Percentiles rank a stretch among this genome's conserved stretches.
phyloP scores from a whole-genome alignment of 768 basidiomycete genomes.

The Suillus variegatus region DNA sequence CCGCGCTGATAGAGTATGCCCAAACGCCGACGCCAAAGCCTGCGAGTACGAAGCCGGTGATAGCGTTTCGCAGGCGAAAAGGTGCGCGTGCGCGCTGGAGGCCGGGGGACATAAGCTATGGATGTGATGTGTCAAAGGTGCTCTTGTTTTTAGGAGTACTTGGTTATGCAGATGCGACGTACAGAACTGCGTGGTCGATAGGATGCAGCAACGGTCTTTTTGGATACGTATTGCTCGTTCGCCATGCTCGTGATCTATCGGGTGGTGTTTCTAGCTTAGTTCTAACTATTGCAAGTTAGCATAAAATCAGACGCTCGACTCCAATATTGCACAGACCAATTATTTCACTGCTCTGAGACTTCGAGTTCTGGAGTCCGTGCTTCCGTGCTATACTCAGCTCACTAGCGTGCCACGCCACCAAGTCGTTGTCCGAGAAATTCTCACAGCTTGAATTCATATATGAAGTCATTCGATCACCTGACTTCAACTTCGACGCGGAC shows the following conservation, averaged over 20 bases:
- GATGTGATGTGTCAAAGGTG: constrained; percentile 5
- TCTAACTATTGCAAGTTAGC: not conserved
- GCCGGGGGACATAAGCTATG: constrained; percentile 84
- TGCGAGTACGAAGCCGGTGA: constrained; percentile 73
- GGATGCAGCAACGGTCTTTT: constrained; percentile 34
- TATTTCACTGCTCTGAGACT: not conserved
- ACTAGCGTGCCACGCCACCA: not conserved
- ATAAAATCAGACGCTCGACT: not conserved
- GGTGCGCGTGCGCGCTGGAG: constrained; percentile 86
- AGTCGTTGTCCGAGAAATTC: not conserved
- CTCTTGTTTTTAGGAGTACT: not conserved
- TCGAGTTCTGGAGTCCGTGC: not conserved
- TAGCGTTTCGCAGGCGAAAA: constrained; percentile 74
- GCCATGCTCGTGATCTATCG: constrained; percentile 28
- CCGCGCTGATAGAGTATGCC: constrained; percentile 91
- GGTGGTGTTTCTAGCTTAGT: not conserved
- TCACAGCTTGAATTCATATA: not conserved
- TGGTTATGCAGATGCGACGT: constrained; percentile 7
- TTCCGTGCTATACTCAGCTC: constrained; percentile 1
- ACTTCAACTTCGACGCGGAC: not conserved
- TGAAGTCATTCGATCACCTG: constrained; percentile 6
- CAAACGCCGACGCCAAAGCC: constrained; percentile 82
- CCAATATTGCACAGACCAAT: not conserved
- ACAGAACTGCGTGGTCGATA: constrained; percentile 43
- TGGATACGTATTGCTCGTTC: constrained; percentile 35